A percentile compares a stretch with the other conserved stretches of the same genome.
Evolutionary conservation across 2,329 filamentous ascomycete species (phyloP).

Genomic region (Phialemonium atrogriseum): DNA sequence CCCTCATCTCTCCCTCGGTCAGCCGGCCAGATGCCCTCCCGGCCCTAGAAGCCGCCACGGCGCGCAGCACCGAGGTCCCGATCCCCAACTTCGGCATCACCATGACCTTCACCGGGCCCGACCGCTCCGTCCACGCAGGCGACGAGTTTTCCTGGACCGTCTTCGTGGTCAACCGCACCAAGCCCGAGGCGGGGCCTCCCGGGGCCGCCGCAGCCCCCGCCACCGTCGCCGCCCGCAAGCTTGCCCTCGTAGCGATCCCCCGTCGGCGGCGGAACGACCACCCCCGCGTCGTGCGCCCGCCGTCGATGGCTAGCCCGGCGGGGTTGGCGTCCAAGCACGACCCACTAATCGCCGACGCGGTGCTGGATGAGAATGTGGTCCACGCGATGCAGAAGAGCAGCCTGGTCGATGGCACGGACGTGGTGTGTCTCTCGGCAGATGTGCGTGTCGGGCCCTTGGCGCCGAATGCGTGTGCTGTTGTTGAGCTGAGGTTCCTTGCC

Average conservation of each 20-base stretch:
- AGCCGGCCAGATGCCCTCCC: constrained; percentile 53
- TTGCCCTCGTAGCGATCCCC: constrained; percentile 61
- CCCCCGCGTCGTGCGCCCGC: constrained; percentile 40
- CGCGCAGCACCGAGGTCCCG: constrained; percentile 31
- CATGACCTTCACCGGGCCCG: constrained; percentile 62
- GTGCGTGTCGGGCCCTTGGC: constrained; percentile 64
- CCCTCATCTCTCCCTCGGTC: constrained; percentile 49
- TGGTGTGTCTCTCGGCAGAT: constrained; percentile 70
- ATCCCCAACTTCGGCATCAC: constrained; percentile 61
- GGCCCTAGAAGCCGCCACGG: constrained; percentile 44
- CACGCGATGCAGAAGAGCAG: constrained; percentile 64
- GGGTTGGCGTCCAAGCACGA: constrained; percentile 10
- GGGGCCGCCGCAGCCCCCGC: constrained; percentile 19
- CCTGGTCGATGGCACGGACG: constrained; percentile 53
- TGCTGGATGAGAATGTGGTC: constrained; percentile 63
- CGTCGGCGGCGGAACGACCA: constrained; percentile 52
- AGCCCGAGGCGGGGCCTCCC: constrained; percentile 24
- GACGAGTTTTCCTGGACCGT: constrained; percentile 65
- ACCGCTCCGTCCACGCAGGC: constrained; percentile 47
- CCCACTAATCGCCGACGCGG: constrained; percentile 47
- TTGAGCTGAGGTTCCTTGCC: constrained; percentile 64
- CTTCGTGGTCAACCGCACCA: constrained; percentile 66
- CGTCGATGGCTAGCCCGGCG: constrained; percentile 40
- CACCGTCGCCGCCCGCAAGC: constrained; percentile 47
- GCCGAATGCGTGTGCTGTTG: constrained; percentile 65